A percentile compares a stretch with the other conserved stretches of the same genome.
Evolutionary conservation across 768 basidiomycete genomes (phyloP).

Genomic region (Agaricus bisporus): DNA sequence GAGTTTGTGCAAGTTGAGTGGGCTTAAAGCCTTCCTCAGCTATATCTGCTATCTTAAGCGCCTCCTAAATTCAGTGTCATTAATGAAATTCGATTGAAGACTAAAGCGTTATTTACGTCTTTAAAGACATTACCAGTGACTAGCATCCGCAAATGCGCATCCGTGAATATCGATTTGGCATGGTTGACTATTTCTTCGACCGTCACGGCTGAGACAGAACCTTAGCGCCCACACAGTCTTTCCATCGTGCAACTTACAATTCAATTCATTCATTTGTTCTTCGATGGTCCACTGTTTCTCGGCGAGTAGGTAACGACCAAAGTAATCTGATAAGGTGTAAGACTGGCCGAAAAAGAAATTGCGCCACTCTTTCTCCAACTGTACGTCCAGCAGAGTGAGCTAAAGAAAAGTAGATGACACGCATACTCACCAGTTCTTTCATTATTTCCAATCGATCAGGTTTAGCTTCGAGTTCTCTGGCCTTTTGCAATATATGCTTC

Average conservation of each 20-base stretch:
- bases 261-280: conserved; percentile 72
- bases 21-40: conserved; percentile 60
- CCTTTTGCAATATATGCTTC: conserved; percentile 62
- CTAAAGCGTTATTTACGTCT: conserved; percentile 45
- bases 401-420: not conserved
- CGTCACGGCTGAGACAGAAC: conserved; percentile 54
- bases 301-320: conserved; percentile 61
- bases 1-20: conserved; percentile 45
- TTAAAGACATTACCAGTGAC: conserved; percentile 82
- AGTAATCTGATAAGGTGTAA: conserved; percentile 74
- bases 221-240: not conserved
- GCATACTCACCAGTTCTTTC: conserved; percentile 64
- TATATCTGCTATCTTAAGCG: conserved; percentile 63
- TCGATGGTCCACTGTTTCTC: conserved; percentile 70
- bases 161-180: conserved; percentile 49
- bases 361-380: conserved; percentile 75
- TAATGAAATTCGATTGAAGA: not conserved
- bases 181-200: conserved; percentile 65
- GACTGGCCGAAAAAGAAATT: conserved; percentile 88
- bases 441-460: conserved; percentile 74
- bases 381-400: conserved; percentile 7
- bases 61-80: conserved; percentile 49
- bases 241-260: conserved; percentile 41
- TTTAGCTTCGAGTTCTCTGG: conserved; percentile 57
- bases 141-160: conserved; percentile 65